phyloP scores from a whole-genome alignment of 257 asterid species.

The Jacaranda mimosifolia region DNA sequence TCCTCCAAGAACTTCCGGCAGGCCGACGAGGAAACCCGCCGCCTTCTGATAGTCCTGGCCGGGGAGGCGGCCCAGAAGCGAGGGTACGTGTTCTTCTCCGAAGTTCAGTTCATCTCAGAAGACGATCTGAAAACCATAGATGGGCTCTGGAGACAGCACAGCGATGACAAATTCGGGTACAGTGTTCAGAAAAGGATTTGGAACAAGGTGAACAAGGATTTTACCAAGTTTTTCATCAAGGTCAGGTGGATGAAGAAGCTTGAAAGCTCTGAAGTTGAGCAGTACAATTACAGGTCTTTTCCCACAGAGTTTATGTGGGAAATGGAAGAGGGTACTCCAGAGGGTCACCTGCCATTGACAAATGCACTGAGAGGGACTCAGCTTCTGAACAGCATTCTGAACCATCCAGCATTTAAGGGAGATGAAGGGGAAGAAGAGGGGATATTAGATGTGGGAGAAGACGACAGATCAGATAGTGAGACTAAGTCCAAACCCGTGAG shows the following conservation, averaged over 20 bases:
- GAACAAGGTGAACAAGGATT: slow-evolving; percentile 60
- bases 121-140: slow-evolving; percentile 68
- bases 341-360: slow-evolving; percentile 88
- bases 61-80: slow-evolving; percentile 81
- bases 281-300: slow-evolving; percentile 82
- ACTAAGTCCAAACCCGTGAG: slow-evolving; percentile 40
- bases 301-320: slow-evolving; percentile 87
- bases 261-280: slow-evolving; percentile 69
- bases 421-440: slow-evolving; percentile 42
- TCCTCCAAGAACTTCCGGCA: slow-evolving; percentile 61
- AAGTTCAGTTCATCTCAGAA: slow-evolving; percentile 71
- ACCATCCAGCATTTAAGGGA: slow-evolving; percentile 71
- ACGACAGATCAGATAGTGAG: slow-evolving; percentile 29
- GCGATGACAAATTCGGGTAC: slow-evolving; percentile 74
- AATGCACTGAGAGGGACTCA: slow-evolving; percentile 91
- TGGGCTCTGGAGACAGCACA: slow-evolving; percentile 73
- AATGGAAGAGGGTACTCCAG: slow-evolving; percentile 61
- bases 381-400: slow-evolving; percentile 59
- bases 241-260: slow-evolving; percentile 93
- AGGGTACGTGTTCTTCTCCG: slow-evolving; percentile 96
- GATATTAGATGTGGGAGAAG: slow-evolving; percentile 22
- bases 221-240: slow-evolving; percentile 69
- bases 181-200: slow-evolving; percentile 80
- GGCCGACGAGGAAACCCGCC: slow-evolving; percentile 97
- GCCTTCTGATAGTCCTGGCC: slow-evolving; percentile 83